Evolutionary conservation across 2,329 filamentous ascomycete genomes (phyloP).

Genomic region (Bipolaris bicolor): DNA sequence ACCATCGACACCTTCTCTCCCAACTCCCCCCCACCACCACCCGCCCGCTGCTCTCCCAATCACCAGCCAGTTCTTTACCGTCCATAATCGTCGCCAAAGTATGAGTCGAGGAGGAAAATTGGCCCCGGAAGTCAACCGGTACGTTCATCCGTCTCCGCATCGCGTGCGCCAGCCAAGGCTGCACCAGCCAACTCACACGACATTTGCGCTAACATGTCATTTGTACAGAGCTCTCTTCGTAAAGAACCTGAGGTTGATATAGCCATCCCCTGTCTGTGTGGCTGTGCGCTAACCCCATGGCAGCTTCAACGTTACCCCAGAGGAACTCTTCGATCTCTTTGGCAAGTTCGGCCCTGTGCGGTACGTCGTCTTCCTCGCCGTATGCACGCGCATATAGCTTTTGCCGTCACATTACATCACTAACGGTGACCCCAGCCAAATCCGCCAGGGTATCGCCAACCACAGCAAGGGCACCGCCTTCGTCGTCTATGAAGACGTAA

Average conservation of each 20-base stretch:
- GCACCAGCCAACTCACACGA: conserved; percentile 31
- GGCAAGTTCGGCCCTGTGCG: conserved; percentile 95
- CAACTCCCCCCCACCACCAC: conserved; percentile 14
- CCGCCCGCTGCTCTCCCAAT: conserved; percentile 20
- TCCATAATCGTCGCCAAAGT: conserved; percentile 59
- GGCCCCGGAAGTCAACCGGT: conserved; percentile 99
- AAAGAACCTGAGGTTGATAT: conserved; percentile 90
- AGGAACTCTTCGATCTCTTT: conserved; percentile 98
- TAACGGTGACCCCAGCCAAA: conserved; percentile 70
- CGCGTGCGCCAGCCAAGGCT: conserved; percentile 24
- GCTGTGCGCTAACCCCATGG: conserved; percentile 18
- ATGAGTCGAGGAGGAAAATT: conserved; percentile 98
- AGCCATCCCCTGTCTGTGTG: neutral
- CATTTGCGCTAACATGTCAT: conserved; percentile 41
- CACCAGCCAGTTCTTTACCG: conserved; percentile 31
- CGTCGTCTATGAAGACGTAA: conserved; percentile 99
- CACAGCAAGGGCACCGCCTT: conserved; percentile 98
- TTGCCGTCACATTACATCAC: conserved; percentile 6
- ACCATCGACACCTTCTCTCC: conserved; percentile 9
- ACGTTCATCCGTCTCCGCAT: conserved; percentile 50
- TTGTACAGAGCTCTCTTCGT: conserved; percentile 91
- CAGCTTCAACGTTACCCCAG: conserved; percentile 98
- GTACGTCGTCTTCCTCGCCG: conserved; percentile 60
- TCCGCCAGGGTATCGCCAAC: conserved; percentile 95
- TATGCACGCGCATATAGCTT: conserved; percentile 8